Conservation (phyloP, 169 alveolate genomes). For the Plasmodium vinckei region DNA sequence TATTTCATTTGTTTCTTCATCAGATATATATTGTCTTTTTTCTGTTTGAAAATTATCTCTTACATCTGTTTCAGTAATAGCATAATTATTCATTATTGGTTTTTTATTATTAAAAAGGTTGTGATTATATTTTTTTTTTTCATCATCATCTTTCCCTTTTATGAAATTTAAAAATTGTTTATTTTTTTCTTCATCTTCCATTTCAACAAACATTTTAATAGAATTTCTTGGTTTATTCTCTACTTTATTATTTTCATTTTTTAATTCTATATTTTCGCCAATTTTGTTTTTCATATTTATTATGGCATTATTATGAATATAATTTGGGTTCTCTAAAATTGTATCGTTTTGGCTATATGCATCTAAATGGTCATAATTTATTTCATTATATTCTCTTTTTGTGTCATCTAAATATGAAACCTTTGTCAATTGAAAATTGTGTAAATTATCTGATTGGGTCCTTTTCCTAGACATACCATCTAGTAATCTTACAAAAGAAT, state of each 20-base stretch:
- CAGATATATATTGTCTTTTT: too few species aligned
- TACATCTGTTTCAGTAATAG: neutral
- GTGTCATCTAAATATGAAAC: too few species aligned
- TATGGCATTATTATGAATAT: too few species aligned
- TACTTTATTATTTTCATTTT: neutral
- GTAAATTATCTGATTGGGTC: neutral
- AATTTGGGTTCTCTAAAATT: too few species aligned
- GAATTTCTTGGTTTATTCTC: neutral
- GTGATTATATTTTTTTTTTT: too few species aligned
- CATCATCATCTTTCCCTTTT: conserved; percentile 33
- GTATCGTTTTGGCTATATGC: too few species aligned
- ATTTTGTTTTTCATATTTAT: too few species aligned
- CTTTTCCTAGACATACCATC: conserved; percentile 14
- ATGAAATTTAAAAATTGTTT: conserved; percentile 35
- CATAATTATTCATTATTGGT: too few species aligned
- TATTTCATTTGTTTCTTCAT: neutral
- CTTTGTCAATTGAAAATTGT: too few species aligned
- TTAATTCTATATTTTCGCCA: neutral
- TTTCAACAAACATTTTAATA: conserved; percentile 5
- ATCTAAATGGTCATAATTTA: too few species aligned
- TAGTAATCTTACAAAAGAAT: conserved; percentile 44
- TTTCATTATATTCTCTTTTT: too few species aligned
- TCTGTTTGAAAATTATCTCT: neutral
- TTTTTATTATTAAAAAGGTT: too few species aligned
- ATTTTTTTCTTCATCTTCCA: conserved; percentile 13